These are phyloP conservation scores for Paramecium bursaria DNA, from an alignment of 73 alveolate species.

Conservation along the genomic window DNA sequence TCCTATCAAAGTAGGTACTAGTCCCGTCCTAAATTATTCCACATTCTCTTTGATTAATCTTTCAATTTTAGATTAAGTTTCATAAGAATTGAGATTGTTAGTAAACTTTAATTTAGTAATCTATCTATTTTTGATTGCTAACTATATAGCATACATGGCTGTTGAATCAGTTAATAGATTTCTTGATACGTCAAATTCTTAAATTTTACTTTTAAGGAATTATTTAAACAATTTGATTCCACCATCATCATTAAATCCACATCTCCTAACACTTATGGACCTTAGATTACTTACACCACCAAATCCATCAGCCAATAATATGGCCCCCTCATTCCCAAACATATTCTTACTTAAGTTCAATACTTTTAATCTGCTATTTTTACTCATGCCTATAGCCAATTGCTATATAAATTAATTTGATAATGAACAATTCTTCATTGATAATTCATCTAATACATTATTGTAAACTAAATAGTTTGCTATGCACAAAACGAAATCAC, in stretches of 20 bases:
- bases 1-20: no score
- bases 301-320: not conserved
- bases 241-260: constrained; percentile 28
- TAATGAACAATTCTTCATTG: constrained; percentile 23
- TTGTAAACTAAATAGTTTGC: constrained; percentile 9
- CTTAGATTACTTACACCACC: constrained; percentile 7
- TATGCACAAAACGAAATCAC: constrained; percentile 18
- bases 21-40: no score
- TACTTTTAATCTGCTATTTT: not conserved
- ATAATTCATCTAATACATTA: constrained; percentile 1
- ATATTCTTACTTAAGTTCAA: constrained; percentile 28
- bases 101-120: not conserved
- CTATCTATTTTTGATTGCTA: constrained; percentile 1
- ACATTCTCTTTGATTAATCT: not conserved
- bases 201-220: not conserved
- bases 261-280: constrained; percentile 1
- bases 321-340: constrained; percentile 38
- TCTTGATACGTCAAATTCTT: constrained; percentile 28
- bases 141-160: constrained; percentile 50
- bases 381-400: constrained; percentile 35
- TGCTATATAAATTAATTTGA: not conserved
- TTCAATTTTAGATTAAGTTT: constrained; percentile 12
- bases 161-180: constrained; percentile 38
- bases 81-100: constrained; percentile 55
- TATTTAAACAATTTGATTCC: constrained; percentile 34